Percentiles rank a stretch among this genome's conserved stretches.
Evolutionary conservation across 2,329 filamentous ascomycete genomes (phyloP).

Genomic region (Colletotrichum eremochloae): DNA sequence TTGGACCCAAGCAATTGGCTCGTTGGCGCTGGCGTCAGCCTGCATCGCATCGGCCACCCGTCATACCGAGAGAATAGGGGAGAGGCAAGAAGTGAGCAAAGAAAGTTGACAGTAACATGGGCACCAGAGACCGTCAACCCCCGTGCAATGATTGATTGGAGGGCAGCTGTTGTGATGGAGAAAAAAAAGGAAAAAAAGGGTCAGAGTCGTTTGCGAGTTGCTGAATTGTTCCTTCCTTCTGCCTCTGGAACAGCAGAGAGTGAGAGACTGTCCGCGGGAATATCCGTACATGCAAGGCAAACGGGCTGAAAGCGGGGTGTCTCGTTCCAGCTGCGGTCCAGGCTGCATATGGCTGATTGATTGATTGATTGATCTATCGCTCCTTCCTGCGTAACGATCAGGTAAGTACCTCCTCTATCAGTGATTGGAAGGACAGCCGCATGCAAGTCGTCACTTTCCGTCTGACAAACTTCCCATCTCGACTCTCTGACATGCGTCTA

Average conservation of each 20-base stretch:
- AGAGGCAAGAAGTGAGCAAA: background rate
- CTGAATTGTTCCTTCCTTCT: slow-evolving; percentile 25
- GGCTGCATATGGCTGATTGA: background rate
- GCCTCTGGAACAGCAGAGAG: slow-evolving; percentile 12
- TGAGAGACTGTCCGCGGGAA: background rate
- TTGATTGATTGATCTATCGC: background rate
- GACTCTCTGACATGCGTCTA: slow-evolving; percentile 20
- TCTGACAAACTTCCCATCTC: background rate
- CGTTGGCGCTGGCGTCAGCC: slow-evolving; percentile 17
- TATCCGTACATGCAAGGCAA: background rate
- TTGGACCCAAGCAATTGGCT: slow-evolving; percentile 31
- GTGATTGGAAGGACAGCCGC: background rate
- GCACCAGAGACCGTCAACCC: slow-evolving; percentile 11
- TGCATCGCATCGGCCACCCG: slow-evolving; percentile 21
- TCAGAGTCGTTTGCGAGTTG: slow-evolving; percentile 3
- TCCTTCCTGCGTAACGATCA: background rate
- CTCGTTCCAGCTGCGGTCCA: slow-evolving; percentile 8
- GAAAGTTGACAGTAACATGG: background rate
- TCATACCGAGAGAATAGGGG: slow-evolving; percentile 8
- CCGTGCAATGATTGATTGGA: slow-evolving; percentile 31
- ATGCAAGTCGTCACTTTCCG: background rate
- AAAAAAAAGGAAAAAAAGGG: too few species aligned
- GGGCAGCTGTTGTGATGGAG: background rate
- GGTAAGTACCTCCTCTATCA: background rate
- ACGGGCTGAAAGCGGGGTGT: slow-evolving; percentile 14